Percentiles rank a stretch among this genome's conserved stretches.
Evolutionary conservation across 257 asterid genomes (phyloP).

Genomic region (Ajuga chamaepitys): DNA sequence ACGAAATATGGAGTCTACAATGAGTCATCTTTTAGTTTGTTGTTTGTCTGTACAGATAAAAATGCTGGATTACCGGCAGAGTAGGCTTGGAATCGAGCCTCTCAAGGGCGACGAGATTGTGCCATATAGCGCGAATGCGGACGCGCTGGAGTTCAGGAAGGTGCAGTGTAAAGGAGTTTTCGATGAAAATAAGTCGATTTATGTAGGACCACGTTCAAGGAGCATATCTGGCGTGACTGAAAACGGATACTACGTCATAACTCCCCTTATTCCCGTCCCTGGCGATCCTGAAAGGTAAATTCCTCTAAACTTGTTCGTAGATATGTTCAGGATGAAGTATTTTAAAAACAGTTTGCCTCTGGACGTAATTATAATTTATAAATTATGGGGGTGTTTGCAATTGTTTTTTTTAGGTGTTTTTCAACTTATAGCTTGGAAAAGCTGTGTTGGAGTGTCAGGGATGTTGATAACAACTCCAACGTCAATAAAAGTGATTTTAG

Average conservation of each 20-base stretch:
- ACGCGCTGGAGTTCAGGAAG: conserved; percentile 70
- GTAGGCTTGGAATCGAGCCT: conserved; percentile 60
- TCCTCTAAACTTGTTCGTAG: neutral
- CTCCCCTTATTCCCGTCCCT: conserved; percentile 67
- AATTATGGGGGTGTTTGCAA: neutral
- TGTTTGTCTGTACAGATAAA: conserved; percentile 41
- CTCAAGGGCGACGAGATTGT: conserved; percentile 43
- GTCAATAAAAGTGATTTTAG: no score
- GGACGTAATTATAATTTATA: neutral
- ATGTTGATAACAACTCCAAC: no score
- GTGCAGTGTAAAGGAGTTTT: conserved; percentile 69
- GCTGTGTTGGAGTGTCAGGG: no score
- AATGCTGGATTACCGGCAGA: conserved; percentile 64
- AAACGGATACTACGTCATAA: conserved; percentile 81
- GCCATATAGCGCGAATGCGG: conserved; percentile 32
- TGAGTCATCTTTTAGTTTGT: neutral
- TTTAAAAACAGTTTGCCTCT: neutral
- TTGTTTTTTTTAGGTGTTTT: no score
- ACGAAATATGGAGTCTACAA: neutral
- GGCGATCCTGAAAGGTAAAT: conserved; percentile 59
- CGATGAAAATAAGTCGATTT: conserved; percentile 71
- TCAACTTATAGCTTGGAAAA: no score
- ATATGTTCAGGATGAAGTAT: neutral
- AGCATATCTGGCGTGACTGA: conserved; percentile 97
- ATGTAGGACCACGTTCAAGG: conserved; percentile 91